Evolutionary conservation across 2,329 filamentous ascomycete species (phyloP).

Genomic region (Aspergillus sp.): DNA sequence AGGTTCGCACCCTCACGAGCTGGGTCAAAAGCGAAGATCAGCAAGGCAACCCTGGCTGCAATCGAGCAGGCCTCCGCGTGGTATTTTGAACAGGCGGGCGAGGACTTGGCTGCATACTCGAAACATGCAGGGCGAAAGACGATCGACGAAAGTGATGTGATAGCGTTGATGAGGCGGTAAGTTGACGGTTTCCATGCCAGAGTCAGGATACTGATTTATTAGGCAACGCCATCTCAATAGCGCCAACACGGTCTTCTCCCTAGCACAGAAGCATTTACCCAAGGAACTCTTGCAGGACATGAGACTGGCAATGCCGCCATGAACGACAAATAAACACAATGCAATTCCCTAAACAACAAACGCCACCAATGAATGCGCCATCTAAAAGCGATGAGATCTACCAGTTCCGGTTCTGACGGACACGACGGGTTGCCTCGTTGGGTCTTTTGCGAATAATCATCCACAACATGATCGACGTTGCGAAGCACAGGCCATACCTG

Average conservation of each 20-base stretch:
- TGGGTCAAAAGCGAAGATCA: constrained; percentile 65
- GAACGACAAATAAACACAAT: constrained; percentile 17
- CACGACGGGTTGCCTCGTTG: constrained; percentile 66
- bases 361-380: constrained; percentile 33
- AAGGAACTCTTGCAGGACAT: constrained; percentile 80
- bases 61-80: constrained; percentile 81
- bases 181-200: constrained; percentile 27
- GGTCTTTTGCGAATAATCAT: constrained; percentile 89
- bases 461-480: constrained; percentile 93
- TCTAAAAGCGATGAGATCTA: constrained; percentile 35
- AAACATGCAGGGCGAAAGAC: constrained; percentile 78
- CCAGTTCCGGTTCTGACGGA: constrained; percentile 75
- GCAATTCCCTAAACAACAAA: constrained; percentile 24
- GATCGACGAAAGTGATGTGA: constrained; percentile 80
- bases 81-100: constrained; percentile 85
- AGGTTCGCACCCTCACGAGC: constrained; percentile 68
- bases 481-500: constrained; percentile 81
- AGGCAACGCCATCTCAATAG: constrained; percentile 75
- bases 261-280: constrained; percentile 80
- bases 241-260: constrained; percentile 72
- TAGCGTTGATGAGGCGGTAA: constrained; percentile 80
- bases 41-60: constrained; percentile 68
- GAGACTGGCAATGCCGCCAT: constrained; percentile 43
- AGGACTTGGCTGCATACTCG: constrained; percentile 76
- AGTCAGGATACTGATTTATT: constrained; percentile 33